Evolutionary conservation across 1,139 yeast species (phyloP), one percentile per base, ranked within the genome.

Genomic region (Yamadazyma siamensis): DNA sequence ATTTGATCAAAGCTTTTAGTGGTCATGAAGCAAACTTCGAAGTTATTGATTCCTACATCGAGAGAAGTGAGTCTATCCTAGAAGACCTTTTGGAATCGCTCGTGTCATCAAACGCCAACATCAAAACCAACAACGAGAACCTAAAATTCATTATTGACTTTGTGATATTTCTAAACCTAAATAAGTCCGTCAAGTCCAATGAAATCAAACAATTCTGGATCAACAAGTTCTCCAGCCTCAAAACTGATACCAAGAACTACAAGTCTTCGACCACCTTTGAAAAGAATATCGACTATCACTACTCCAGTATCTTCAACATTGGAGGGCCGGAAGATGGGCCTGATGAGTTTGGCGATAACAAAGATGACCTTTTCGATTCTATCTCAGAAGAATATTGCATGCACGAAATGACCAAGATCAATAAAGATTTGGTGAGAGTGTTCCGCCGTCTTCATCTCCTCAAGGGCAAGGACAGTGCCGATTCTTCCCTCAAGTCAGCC

Each of bases 71-170:
- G 4, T 31, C 28, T 4, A 23, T 43, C 15, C 26, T 43, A 6
- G 34, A 26, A 18, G 23, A 31, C 15, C 26, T 36, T 7, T 21
- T 41, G 14, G 19, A 32, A 11, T 27, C 33, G 16, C 27, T 40
- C 20, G 35, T 33, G 21, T 26, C 42, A 16, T 56, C 54, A 28
- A 44, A 49, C 13, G 39, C 42, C 21, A 18, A 18, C 10, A 8
- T 10, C 7, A 55, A 50, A 31, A 39, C 47, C 12, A 52, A 46
- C 29, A 50, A 49, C 31, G 70, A 64, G 32, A 55, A 54, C 23
- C 39, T 50, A 5, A 56, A 59, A 29, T 38, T 56, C 11, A 44
- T 55, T 15, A 49, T 61, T 10, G 61, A 59, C 34, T 38, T 60
- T 16, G 40, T 56, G 6, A 35, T 54, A 2, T 61, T 44, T 26